Evolutionary conservation across 192 early-diverging fungal species (phyloP), one percentile per base, ranked within the genome.

Genomic region (Umbelopsis ramanniana): DNA sequence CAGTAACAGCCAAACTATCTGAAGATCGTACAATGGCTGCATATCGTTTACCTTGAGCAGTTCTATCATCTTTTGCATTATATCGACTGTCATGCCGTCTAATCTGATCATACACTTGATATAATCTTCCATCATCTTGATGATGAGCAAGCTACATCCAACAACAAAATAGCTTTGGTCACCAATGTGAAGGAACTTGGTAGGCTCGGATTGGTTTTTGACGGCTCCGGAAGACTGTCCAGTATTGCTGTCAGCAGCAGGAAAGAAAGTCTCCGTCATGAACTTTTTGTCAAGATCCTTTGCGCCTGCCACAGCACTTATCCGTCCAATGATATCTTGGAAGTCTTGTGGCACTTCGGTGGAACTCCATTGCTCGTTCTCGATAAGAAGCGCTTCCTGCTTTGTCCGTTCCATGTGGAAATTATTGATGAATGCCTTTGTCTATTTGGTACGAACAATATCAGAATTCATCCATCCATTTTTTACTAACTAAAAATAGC

Each of bases 361-460:
- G 74, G 94, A 94, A 24, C 87, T 83, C 98, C 98, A 99, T 81
- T 97, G 95, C 76, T 99, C 98, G 77, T 94, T 97, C 72, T 98
- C 98, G 66, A 99, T 90, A 14, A 97, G 82, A 21, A 93, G 79
- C 14, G 90, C 88, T 22, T 94, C 84, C 78, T 98, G 96, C 46
- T 93, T 95, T 45, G 88, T 84, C 69, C 93, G 93, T 75, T 97
- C 95, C 68, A 94, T 93, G 68, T 99, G 98, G 71, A 99, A 99
- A 78, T 97, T 92, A 53, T 82, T 87, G 21, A 99, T 67, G 76
- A 97, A 98, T 21, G 93, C 86, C 71, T 97, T 97, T 26, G 95
- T 92, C 88, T 94, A 73, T 24, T 52, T 21, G 22, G 6, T n/a
- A n/a, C 22, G 38, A 46, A 66, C 15, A 10, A 43, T 37, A 12